Conservation (phyloP, 129 eudicot species). For the Artemisia annua region DNA sequence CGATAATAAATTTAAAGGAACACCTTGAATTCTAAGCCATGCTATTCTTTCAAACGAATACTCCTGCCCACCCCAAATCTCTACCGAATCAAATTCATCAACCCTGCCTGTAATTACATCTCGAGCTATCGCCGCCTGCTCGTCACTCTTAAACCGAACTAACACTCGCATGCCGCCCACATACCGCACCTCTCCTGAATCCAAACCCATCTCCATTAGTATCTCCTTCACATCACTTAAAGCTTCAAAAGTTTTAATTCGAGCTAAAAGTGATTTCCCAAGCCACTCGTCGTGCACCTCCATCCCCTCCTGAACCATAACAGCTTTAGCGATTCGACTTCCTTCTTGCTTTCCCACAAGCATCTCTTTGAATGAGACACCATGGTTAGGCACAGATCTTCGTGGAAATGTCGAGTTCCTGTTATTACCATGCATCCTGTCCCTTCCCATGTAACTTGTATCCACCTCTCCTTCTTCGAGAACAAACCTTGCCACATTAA, state of each 20-base stretch:
- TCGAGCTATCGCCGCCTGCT: not conserved
- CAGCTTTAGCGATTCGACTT: not conserved
- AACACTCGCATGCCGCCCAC: not conserved
- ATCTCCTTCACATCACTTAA: not conserved
- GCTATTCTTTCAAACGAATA: not conserved
- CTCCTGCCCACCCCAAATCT: not conserved
- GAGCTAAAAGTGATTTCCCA: not conserved
- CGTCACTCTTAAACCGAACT: not conserved
- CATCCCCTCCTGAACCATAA: not conserved
- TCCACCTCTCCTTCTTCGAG: not conserved
- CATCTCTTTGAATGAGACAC: not conserved
- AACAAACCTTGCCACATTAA: not conserved
- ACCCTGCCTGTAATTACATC: not conserved
- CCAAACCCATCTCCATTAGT: not conserved
- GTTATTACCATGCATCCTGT: not conserved
- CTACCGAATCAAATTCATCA: not conserved
- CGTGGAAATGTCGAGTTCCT: not conserved
- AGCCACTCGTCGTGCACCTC: not conserved
- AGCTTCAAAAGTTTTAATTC: not conserved
- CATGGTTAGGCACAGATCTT: not conserved
- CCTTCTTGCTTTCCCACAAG: not conserved
- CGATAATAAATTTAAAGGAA: not conserved
- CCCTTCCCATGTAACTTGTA: not conserved
- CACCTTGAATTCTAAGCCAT: not conserved
- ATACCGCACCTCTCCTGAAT: not conserved